Evolutionary conservation across 768 basidiomycete genomes (phyloP).

Genomic region (Boletus edulis): DNA sequence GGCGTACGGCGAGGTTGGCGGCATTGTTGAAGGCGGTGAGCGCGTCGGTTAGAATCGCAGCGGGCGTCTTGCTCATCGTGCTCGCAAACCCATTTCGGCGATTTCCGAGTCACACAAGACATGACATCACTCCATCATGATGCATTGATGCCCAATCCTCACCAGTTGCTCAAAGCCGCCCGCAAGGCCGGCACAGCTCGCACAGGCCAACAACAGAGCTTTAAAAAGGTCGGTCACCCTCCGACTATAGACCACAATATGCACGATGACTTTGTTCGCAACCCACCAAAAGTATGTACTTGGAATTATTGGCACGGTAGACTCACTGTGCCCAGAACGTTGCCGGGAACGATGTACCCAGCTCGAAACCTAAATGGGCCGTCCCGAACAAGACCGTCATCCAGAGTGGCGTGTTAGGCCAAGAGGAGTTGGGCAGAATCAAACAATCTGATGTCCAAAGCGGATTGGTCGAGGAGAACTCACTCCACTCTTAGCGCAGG

Average conservation of each 20-base stretch:
- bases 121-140: slow-evolving; percentile 6
- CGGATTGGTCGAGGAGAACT: slow-evolving; percentile 17
- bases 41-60: slow-evolving; percentile 40
- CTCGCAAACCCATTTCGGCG: slow-evolving; percentile 19
- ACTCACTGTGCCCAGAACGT: slow-evolving; percentile 14
- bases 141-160: too few relatives aligned
- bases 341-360: not conserved
- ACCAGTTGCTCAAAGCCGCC: slow-evolving; percentile 3
- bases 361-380: slow-evolving; percentile 22
- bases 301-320: not conserved
- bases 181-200: not conserved
- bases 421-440: slow-evolving; percentile 17
- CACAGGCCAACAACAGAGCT: slow-evolving; percentile 17
- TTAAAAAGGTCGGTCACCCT: slow-evolving; percentile 31
- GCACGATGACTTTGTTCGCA: slow-evolving; percentile 32
- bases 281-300: slow-evolving; percentile 27
- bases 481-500: slow-evolving; percentile 17
- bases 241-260: slow-evolving; percentile 30
- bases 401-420: not conserved
- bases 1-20: slow-evolving; percentile 39
- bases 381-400: slow-evolving; percentile 6
- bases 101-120: slow-evolving; percentile 14
- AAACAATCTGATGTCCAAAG: slow-evolving; percentile 18
- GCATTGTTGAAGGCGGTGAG: slow-evolving; percentile 40
- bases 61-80: slow-evolving; percentile 33